Conservation (phyloP, 345 rosid species). For the Aquilaria sinensis region DNA sequence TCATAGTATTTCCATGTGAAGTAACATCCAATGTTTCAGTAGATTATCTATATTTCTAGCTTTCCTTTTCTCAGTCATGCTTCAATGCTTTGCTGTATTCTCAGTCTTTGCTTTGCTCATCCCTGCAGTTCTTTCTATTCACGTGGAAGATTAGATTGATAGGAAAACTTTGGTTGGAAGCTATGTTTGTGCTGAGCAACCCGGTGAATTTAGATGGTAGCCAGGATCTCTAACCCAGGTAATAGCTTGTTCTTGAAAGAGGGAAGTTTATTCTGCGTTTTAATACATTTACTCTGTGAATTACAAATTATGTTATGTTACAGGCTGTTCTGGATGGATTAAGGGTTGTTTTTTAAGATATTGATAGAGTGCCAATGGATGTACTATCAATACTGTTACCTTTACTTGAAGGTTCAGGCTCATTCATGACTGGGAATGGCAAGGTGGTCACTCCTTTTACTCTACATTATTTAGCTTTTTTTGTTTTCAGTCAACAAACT, state of each 20-base stretch:
- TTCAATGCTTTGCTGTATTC: background rate
- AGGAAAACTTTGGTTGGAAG: conserved; percentile 89
- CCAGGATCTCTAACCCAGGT: conserved; percentile 97
- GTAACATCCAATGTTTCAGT: background rate
- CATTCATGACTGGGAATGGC: conserved; percentile 62
- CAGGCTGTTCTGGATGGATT: conserved; percentile 81
- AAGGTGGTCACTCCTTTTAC: conserved; percentile 42
- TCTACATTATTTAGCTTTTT: background rate
- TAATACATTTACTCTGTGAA: background rate
- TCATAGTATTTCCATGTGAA: too few relatives aligned
- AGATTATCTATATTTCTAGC: background rate
- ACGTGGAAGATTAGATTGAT: conserved; percentile 98
- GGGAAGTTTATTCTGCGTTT: background rate
- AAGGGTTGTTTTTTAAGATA: conserved; percentile 95
- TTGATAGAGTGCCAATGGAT: conserved; percentile 91
- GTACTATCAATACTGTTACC: conserved; percentile 77
- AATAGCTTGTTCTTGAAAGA: conserved; percentile 12
- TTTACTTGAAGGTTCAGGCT: conserved; percentile 71
- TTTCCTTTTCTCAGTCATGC: background rate
- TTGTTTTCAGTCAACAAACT: background rate
- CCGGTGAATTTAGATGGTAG: conserved; percentile 98
- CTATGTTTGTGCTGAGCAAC: conserved; percentile 90
- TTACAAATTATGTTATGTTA: background rate
- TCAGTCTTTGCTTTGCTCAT: conserved; percentile 3
- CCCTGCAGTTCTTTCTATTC: conserved; percentile 56